Evolutionary conservation across 257 asterid species (phyloP).

Genomic region (Handroanthus guayacan): DNA sequence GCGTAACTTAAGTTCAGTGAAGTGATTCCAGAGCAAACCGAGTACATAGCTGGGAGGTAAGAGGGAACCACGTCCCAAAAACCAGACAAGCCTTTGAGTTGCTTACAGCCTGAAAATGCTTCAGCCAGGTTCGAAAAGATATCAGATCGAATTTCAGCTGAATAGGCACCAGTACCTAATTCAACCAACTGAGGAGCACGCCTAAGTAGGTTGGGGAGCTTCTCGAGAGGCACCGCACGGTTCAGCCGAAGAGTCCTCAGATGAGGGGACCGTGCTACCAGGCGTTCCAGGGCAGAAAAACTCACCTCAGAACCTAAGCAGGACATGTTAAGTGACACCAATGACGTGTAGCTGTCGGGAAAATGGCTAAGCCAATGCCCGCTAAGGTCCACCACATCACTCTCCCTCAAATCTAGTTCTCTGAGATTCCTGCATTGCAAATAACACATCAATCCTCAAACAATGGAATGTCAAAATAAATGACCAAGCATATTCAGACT

Average conservation of each 20-base stretch:
- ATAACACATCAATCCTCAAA: constrained; percentile 13
- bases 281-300: constrained; percentile 65
- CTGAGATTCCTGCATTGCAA: constrained; percentile 58
- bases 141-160: constrained; percentile 64
- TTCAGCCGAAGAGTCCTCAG: constrained; percentile 65
- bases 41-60: constrained; percentile 79
- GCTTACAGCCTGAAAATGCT: constrained; percentile 78
- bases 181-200: constrained; percentile 71
- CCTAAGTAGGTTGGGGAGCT: constrained; percentile 64
- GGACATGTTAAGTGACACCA: constrained; percentile 72
- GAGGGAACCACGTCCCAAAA: constrained; percentile 94
- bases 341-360: constrained; percentile 63
- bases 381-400: constrained; percentile 72
- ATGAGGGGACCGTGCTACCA: constrained; percentile 70
- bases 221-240: constrained; percentile 76
- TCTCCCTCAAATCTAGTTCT: constrained; percentile 71
- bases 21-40: constrained; percentile 70
- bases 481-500: neutral
- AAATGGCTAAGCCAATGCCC: constrained; percentile 81
- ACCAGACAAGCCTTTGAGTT: constrained; percentile 81
- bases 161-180: constrained; percentile 69
- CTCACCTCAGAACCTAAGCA: constrained; percentile 68
- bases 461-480: neutral
- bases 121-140: constrained; percentile 61
- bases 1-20: constrained; percentile 88